Base-by-base conservation (phyloP, 2,329 filamentous ascomycete species). In the Fusarium praegraminearum region DNA sequence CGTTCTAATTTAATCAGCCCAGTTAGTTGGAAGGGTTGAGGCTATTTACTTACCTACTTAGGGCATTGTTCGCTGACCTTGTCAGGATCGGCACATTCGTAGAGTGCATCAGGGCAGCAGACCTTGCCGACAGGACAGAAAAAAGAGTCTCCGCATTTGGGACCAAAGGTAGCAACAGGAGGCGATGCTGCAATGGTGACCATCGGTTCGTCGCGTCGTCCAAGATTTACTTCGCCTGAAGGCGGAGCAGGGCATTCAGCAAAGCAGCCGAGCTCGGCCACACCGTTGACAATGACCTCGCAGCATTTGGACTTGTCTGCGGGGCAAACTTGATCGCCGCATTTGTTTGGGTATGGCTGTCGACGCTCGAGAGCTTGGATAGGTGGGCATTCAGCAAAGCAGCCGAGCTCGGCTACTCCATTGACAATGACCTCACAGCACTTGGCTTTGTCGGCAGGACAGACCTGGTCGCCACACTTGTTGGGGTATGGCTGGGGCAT, bases 91-190 rank as follows among this genome's bases (percentile, higher is more conserved):
- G 13, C 50, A 9, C 50, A 52, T 28, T 41, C 26, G 32, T 52
- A 52, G 7, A 52, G 36, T 2, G 50, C 36, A 15, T 52, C 26
- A 32, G 50, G 50, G 15, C 50, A 52, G 50, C 50, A 52, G 10
- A 52, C 36, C 13, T 52, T n/a, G 35, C 36, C 50, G 15, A 52
- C 36, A 7, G 50, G 50, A 11, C 50, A 52, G 50, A 52, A 52
- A 11, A 41, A 52, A n/a, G 50, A 52, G 36, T 52, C 50, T 32
- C 50, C 50, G 26, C 50, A 52, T n/a, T 41, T 52, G 4, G 50
- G 50, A 7, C 50, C 50, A 22, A 52, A 52, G 15, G 50, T 24
- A 20, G 18, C 35, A 41, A 52, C 7, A 4, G 50, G n/a, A n/a
- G 49, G 35, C 5, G 36, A 41, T 20, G 15, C 35, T 11, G 12